Base-by-base conservation (phyloP, 192 early-diverging fungal genomes). In the Endogone sp. region DNA sequence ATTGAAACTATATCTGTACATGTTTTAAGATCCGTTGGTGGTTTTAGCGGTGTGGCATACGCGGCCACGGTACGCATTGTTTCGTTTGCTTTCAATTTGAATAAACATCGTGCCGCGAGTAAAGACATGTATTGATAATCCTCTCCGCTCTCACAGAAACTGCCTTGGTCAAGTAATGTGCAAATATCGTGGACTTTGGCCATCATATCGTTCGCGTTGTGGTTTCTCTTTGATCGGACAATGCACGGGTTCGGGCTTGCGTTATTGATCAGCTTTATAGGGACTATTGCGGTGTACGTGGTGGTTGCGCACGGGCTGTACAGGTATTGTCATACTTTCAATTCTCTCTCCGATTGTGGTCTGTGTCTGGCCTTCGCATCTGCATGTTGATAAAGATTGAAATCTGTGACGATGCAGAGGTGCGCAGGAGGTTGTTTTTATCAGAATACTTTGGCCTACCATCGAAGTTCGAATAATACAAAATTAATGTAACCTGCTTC, bases 221-320 rank as follows among this genome's bases (percentile, higher is more conserved):
- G 90, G 90, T 85, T 90, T 69, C 60, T 90, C 29, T 92, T 92
- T 83, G 90, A 92, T 71, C 62, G 86, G 55, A 91, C 89, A 9
- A 57, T 73, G 55, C 87, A 90, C 63, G 90, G 90, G 64, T 89
- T 91, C 64, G 16, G 83, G 29, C 69, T 89, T 29, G 85, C 86
- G 26, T 24, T 74, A 22, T 70, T 73, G 10, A 78, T 91, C 10
- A 81, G 85, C 2, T 75, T 75, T 29, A 66, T 90, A 59, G 90
- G 89, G 4, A 90, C 90, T 3, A 69, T 66, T 25, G 83, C 88
- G 16, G 86, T 79, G 44, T 81, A 83, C 49, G 71, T 76, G 29
- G 72, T 92, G 31, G 89, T 89, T 31, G 65, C 71, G 37, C 72
- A 79, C 57, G 90, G 90, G 27, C 70, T 79, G 61, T 90, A 88